Evolutionary conservation across 2,329 filamentous ascomycete genomes (phyloP), one percentile per base, ranked within the genome.

Genomic region (Fusarium falciforme): DNA sequence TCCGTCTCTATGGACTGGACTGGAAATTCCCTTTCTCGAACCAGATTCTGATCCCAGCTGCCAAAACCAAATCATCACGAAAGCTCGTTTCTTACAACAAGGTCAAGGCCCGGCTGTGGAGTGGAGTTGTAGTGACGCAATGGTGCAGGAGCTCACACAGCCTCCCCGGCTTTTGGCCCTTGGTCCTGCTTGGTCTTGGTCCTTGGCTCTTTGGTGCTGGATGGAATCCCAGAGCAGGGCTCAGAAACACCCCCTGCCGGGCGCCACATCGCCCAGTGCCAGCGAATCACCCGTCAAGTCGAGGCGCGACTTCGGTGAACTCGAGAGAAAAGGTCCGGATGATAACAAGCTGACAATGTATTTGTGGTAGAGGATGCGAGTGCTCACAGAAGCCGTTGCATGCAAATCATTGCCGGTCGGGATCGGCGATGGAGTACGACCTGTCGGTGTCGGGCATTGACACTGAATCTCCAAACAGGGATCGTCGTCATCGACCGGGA

Each of bases 61-160:
- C 40, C 40, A 44, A 44, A 44, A 8, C 40, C 40, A 35, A 60
- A 54, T 33, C 66, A 33, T 33, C 61, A 64, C 27, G 47, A 72
- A 71, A 66, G 40, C 70, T 70, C 69, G 70, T 72, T 70, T 33
- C 64, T 52, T 42, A 57, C 66, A 73, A 67, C 62, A 47, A 73
- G 58, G 71, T 64, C 62, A 47, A 73, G 58, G 70, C 40, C 47
- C 57, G 71, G 62, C 58, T 73, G 62, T 73, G 70, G 52, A 70
- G 72, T 75, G 77, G 70, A 68, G 70, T 67, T 70, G 31, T 54
- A 59, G 73, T 79, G 77, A 79, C 77, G 77, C 77, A 79, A 79
- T 79, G 47, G 66, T 75, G 77, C 77, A 79, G 77, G 64, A 66
- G 61, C 70, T 67, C 75, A 60, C 68, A 66, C 74, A 71, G 66